Conservation (phyloP, 2,329 filamentous ascomycete species). For the Ramularia endophylla region DNA sequence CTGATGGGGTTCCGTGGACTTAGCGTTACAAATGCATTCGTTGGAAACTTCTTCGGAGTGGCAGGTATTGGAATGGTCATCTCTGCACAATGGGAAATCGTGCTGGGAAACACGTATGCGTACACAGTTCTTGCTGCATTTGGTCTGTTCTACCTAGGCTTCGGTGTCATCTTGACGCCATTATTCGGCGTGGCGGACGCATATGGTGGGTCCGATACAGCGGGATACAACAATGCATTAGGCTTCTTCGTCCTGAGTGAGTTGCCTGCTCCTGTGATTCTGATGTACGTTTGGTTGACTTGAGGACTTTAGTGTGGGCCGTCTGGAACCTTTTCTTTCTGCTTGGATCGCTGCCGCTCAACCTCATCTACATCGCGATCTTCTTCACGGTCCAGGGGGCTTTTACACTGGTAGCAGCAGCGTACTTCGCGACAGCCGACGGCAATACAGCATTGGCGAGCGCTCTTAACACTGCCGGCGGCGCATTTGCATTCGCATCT, state of each 20-base stretch:
- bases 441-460: slow-evolving; percentile 30
- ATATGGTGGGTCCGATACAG: slow-evolving; percentile 38
- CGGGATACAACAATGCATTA: slow-evolving; percentile 44
- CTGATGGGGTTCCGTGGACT: slow-evolving; percentile 52
- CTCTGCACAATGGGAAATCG: slow-evolving; percentile 52
- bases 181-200: slow-evolving; percentile 41
- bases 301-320: slow-evolving; percentile 37
- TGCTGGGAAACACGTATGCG: slow-evolving; percentile 45
- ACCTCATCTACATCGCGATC: slow-evolving; percentile 45
- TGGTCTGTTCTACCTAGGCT: slow-evolving; percentile 49
- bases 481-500: slow-evolving; percentile 43
- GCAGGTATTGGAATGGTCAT: slow-evolving; percentile 48
- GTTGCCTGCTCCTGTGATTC: slow-evolving; percentile 9
- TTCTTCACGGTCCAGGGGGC: slow-evolving; percentile 44
- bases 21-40: slow-evolving; percentile 46
- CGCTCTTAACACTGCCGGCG: slow-evolving; percentile 40
- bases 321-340: slow-evolving; percentile 44
- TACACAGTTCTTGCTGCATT: slow-evolving; percentile 53
- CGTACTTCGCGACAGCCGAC: slow-evolving; percentile 44
- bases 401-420: slow-evolving; percentile 40
- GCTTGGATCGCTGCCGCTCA: slow-evolving; percentile 41
- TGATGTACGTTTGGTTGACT: background rate
- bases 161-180: slow-evolving; percentile 44
- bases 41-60: slow-evolving; percentile 52
- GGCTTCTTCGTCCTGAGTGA: slow-evolving; percentile 45